Conservation (phyloP, 768 basidiomycete genomes). For the Tricholoma hemisulphureum region DNA sequence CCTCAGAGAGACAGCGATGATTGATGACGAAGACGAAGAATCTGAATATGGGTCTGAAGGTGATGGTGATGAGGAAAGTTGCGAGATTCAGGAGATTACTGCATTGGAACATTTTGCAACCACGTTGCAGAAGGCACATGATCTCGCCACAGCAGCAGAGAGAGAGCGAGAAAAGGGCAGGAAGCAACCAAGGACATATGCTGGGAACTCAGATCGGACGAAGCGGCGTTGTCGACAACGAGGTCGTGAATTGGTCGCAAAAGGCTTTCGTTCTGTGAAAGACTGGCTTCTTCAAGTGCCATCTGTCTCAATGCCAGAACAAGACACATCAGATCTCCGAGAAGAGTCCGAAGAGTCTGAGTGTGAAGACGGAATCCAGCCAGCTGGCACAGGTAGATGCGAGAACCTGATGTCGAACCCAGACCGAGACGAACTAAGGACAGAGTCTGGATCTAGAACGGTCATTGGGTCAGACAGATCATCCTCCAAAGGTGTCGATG, state of each 20-base stretch:
- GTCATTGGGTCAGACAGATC: too few species aligned
- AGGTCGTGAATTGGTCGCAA: background rate
- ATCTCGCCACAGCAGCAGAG: background rate
- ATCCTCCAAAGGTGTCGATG: too few species aligned
- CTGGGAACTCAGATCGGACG: conserved; percentile 10
- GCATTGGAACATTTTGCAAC: background rate
- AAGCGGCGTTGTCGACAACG: conserved; percentile 4
- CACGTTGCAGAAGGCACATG: too few species aligned
- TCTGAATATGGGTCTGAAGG: background rate
- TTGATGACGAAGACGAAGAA: background rate
- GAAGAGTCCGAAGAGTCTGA: too few species aligned
- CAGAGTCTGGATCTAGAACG: too few species aligned
- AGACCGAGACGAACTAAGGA: too few species aligned
- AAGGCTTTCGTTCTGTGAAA: conserved; percentile 3
- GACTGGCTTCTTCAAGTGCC: background rate
- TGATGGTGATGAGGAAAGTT: background rate
- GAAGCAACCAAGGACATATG: conserved; percentile 7
- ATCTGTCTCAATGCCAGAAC: too few species aligned
- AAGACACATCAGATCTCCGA: too few species aligned
- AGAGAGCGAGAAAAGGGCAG: background rate
- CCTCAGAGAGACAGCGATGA: background rate
- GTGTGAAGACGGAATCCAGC: too few species aligned
- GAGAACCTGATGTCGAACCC: too few species aligned
- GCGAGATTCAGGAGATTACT: background rate
- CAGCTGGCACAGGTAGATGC: too few species aligned